Evolutionary conservation across 495 filamentous ascomycete genomes (phyloP), one percentile per base, ranked within the genome.

Genomic region (Rhizodiscina lignyota): DNA sequence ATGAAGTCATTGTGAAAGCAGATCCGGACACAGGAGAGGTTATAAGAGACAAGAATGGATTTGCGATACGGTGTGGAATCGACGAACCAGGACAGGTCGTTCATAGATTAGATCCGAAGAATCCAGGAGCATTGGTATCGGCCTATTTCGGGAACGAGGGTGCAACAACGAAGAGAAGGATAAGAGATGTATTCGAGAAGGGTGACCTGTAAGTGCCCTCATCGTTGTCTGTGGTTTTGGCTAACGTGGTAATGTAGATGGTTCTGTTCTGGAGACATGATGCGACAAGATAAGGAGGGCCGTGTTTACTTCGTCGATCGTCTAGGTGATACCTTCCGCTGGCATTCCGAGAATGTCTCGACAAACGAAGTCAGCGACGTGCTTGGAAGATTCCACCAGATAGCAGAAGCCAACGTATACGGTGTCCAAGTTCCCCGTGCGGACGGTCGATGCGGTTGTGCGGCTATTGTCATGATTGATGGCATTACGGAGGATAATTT

Each of bases 311-410:
- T 50, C 43, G 47, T 47, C 34, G 47, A 50, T 36, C 44, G 85
- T 8, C 77, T 96, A 24, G 87, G 87, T 34, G 87, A 96, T 47
- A 94, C 87, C 0, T 96, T 83, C 61, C 72, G 87, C 13, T 96
- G 87, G 87, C 94, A 92, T 62, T 74, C 72, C 30, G 87, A 96
- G 58, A 96, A 58, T 33, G 55, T 58, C 0, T 47, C 43, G 12
- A 58, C 55, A 3, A 50, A 53, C 21, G 48, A 58, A 40, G 55
- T 58, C 8, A 37, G 53, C 21, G 53, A 58, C 41, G 41, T 46
- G 18, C 27, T 58, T 1, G 53, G 53, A 22, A 37, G 43, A 10
- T 51, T 42, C 32, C 44, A 42, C 3, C 43, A 50, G 16, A 40
- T 58, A 18, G 47, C 52, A 2, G 55, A 58, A 31, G 46, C 51